Evolutionary conservation across 225 moss, liverwort and hornwort species (phyloP), one percentile per base, ranked within the genome.

Genomic region (Sphagnum contortum): DNA sequence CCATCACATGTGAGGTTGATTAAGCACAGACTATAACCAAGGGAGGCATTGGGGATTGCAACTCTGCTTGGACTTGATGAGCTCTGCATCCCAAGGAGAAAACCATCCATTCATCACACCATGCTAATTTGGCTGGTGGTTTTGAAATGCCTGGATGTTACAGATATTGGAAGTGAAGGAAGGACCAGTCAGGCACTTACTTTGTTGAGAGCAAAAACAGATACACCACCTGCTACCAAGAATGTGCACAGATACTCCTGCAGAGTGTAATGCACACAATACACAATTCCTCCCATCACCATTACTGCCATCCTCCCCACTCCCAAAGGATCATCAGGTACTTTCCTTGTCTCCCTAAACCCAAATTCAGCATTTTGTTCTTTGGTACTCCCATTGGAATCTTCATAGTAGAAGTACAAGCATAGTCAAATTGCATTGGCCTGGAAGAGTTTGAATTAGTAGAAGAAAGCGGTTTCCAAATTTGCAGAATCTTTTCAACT

Each of bases 1-100:
- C 92, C 95, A 72, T 96, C 95, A 48, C 92, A 68, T 9, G 70
- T 85, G 47, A 96, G 86, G 69, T 96, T 90, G 50, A 96, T 55
- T 12, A 92, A 64, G 65, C 92, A 92, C 47, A 96, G 84, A 5
- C 79, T 67, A 61, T 90, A 96, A 48, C 95, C 92, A 76, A 84
- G 70, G 3, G 82, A 83, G 45, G 88, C 85, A 70, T 96, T 90
- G 3, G 95, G 92, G 56, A 72, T 87, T 4, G 92, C 90, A 12
- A 89, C 75, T 48, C 74, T 87, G 64, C 79, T 87, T 9, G 73
- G 66, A 69, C 70, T 73, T 48, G 72, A 73, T 48, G 79, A 86
- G 79, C 82, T 81, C 94, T 91, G 70, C 75, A 81, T 29, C 29
- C 0, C 7, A 58, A 58, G 58, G 29, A 29, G 29, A 29, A 29